Base-by-base conservation (phyloP, 2,329 filamentous ascomycete species). In the Helotiales sp. region DNA sequence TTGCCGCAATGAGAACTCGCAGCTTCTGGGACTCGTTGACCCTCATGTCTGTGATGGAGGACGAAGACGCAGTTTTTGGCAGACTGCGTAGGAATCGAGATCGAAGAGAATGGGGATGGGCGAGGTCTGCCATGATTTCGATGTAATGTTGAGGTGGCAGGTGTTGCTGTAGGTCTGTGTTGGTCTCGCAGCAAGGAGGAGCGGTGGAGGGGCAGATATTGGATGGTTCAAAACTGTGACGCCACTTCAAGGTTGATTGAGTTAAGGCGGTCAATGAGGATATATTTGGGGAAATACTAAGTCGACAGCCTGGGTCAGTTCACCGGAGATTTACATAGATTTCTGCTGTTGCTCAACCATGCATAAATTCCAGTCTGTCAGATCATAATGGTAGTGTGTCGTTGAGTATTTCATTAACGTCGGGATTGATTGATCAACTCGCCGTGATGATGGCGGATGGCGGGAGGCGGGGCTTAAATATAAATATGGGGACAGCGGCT, bases 1-100 rank as follows among this genome's bases (percentile, higher is more conserved):
- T 89, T 65, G 89, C 85, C 66, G 87, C 87, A 40, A 92, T 83
- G 37, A 92, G 85, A 64, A 92, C 84, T 69, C 83, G 86, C 32
- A 90, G 79, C 70, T 86, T 86, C 70, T 78, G 81, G 68, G 68
- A 78, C 73, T 91, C 90, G 32, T 90, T 73, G 40, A 69, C 62
- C 58, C 71, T 68, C 75, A 77, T 77, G 49, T 76, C 76, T 58
- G 71, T 52, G 28, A 75, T 69, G 17, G 73, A 73, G 28, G 75
- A 73, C 6, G 72, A 74, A 10, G 71, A 73, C 28, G 72, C 66
- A 11, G 61, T 62, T 63, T 70, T 73, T 28, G 68, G 73, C 11
- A 75, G 58, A n/a, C 45, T 57, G 24, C 59, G 37, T 26, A 67
- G 50, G 20, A 71, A 70, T 6, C 63, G 66, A 7, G 47, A 30